These are phyloP conservation scores for Pelagophyceae sp. DNA, from an alignment of 352 stramenopile species.

Conservation along the genomic window DNA sequence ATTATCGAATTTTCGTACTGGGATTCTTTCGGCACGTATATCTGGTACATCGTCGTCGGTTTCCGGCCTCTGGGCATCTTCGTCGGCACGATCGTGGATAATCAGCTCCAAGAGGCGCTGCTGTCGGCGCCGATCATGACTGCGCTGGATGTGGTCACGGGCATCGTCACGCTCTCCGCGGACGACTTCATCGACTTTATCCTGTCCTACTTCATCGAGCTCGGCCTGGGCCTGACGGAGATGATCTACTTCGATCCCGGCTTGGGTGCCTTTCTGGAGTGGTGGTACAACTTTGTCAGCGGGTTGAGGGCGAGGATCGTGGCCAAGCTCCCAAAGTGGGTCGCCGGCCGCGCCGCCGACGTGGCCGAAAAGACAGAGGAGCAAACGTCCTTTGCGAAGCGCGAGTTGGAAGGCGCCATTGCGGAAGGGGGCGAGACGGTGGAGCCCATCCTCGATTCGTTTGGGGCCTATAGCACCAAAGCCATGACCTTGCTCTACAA, in stretches of 20 bases:
- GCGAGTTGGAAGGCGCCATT: constrained; percentile 40
- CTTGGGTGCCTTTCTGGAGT: constrained; percentile 62
- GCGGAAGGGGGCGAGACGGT: constrained; percentile 75
- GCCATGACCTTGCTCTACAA: constrained; percentile 81
- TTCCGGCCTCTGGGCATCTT: constrained; percentile 76
- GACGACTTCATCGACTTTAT: constrained; percentile 93
- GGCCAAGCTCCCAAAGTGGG: constrained; percentile 31
- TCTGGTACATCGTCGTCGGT: constrained; percentile 88
- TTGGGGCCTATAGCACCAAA: constrained; percentile 76
- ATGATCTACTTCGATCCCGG: constrained; percentile 75
- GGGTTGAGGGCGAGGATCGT: constrained; percentile 5
- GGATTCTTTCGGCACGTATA: constrained; percentile 81
- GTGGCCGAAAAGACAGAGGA: not conserved
- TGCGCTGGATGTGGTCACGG: constrained; percentile 71
- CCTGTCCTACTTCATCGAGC: constrained; percentile 81
- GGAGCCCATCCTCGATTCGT: constrained; percentile 90
- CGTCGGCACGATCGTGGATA: constrained; percentile 74
- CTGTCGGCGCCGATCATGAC: constrained; percentile 77
- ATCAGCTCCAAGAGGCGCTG: constrained; percentile 75
- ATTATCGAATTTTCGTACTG: constrained; percentile 93
- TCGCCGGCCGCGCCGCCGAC: not conserved
- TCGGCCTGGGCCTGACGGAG: constrained; percentile 85
- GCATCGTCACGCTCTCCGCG: constrained; percentile 84
- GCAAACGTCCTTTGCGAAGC: constrained; percentile 33
- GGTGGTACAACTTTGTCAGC: constrained; percentile 18